Base-by-base conservation (phyloP, 106 monocot species). In the Iris macrosiphon region DNA sequence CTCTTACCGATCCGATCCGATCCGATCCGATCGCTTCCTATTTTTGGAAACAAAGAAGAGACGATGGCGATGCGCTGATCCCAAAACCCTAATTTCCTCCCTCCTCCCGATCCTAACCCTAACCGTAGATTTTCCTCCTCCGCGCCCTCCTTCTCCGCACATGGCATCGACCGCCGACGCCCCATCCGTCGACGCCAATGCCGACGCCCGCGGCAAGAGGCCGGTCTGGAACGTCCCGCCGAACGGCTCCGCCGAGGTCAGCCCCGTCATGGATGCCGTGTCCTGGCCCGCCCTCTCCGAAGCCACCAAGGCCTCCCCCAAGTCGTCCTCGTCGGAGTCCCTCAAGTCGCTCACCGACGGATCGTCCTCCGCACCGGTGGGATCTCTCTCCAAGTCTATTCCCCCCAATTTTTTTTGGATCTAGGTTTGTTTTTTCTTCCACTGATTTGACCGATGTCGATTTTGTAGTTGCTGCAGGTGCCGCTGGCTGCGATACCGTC, bases 211-310 rank as follows among this genome's bases (percentile, higher is more conserved):
- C n/a, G 73, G 63, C 57, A 80, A 77, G 63, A 76, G 71, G 40
- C 70, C 71, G 15, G 85, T 65, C 12, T 90, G 90, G 90, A 78
- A 75, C 35, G 60, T 65, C 45, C 90, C 90, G 0, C 63, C 76
- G 2, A 81, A 78, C 43, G 71, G 83, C 15, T 28, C 65, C 27
- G 55, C 56, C 32, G 89, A 84, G 67, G 68, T 60, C 47, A 65
- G 64, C 33, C 52, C 76, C 20, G 79, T 87, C 45, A 87, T 87
- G 71, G 87, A 71, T 19, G 79, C 73, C 20, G 61, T 20, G n/a
- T 38, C 60, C 27, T 93, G 93, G 93, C 93, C 93, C 12, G 81
- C 88, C 9, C 80, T 93, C 41, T 81, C 88, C 9, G 84, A 88
- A 20, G 41, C 93, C 24, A 48, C 88, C 22, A 80, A 53, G 66